Conservation (phyloP, 2,329 filamentous ascomycete genomes). For the Xylariales sp. region DNA sequence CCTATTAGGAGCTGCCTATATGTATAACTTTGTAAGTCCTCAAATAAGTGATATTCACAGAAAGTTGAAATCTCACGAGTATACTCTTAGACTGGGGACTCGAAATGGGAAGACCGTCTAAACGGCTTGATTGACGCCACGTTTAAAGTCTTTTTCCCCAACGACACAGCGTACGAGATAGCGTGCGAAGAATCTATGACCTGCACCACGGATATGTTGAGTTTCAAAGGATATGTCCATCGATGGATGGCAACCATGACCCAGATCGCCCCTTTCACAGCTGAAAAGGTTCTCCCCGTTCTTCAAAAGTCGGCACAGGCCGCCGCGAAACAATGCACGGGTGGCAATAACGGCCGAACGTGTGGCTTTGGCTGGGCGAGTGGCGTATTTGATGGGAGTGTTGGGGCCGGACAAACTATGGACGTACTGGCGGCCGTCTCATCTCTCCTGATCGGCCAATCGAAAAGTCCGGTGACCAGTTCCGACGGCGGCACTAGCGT, state of each 20-base stretch:
- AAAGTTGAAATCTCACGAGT: constrained; percentile 17
- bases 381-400: constrained; percentile 62
- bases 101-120: constrained; percentile 60
- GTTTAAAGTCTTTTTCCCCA: constrained; percentile 62
- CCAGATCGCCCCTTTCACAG: constrained; percentile 55
- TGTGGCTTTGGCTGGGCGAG: constrained; percentile 64
- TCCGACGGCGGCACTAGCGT: constrained; percentile 63
- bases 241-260: constrained; percentile 62
- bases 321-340: constrained; percentile 54
- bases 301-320: constrained; percentile 55
- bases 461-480: constrained; percentile 58
- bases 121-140: constrained; percentile 60
- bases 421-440: constrained; percentile 67
- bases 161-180: constrained; percentile 63
- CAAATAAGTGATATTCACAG: background rate
- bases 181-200: constrained; percentile 62
- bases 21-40: constrained; percentile 56
- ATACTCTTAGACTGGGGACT: constrained; percentile 50
- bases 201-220: constrained; percentile 68
- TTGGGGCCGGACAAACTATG: constrained; percentile 70
- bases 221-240: constrained; percentile 69
- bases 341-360: constrained; percentile 51
- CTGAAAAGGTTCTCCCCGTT: constrained; percentile 51
- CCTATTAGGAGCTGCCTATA: constrained; percentile 57
- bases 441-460: constrained; percentile 59